Evolutionary conservation across 2,329 filamentous ascomycete species (phyloP), one percentile per base, ranked within the genome.

Genomic region (Thelonectria discophora): DNA sequence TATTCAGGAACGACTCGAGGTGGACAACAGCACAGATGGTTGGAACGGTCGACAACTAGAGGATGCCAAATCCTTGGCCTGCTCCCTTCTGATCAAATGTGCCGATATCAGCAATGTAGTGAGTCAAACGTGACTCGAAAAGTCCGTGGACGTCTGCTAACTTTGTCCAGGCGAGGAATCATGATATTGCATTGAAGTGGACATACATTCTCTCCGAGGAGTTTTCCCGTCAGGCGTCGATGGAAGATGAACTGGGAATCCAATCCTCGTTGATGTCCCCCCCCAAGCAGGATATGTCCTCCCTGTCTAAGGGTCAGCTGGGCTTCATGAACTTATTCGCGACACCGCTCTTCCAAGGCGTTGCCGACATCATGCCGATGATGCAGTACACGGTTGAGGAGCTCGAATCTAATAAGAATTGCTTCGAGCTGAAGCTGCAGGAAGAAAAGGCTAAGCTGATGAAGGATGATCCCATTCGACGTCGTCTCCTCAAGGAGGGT

Each of bases 41-140:
- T 97, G 93, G 93, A 90, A 89, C 62, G 87, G 86, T 5, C 90
- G 93, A 67, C 85, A 90, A 68, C 75, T 90, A 11, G 89, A 95
- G 63, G 90, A 94, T 68, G 86, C 93, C 68, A 91, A 90, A 68
- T 88, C 91, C 10, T 79, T 98, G 48, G 82, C 90, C n/a, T 98
- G 95, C 77, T 93, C 93, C 13, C 80, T 99, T 58, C 81, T 99
- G 61, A 97, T 99, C 79, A 99, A 99, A 77, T 98, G 95, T 75
- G 95, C 95, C 40, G 95, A 99, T 76, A 98, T 99, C 73, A 97
- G 94, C 80, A 99, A 99, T 75, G 95, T 98, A 76, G 92, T 94
- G 84, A 76, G 91, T 89, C 37, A 9, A 45, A 9, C 7, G 34
- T 17, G 5, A 27, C 10, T 12, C 11, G 8, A 27, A 39, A 49